Base-by-base conservation (phyloP, 2,329 filamentous ascomycete genomes). In the Penicillium oxalicum region DNA sequence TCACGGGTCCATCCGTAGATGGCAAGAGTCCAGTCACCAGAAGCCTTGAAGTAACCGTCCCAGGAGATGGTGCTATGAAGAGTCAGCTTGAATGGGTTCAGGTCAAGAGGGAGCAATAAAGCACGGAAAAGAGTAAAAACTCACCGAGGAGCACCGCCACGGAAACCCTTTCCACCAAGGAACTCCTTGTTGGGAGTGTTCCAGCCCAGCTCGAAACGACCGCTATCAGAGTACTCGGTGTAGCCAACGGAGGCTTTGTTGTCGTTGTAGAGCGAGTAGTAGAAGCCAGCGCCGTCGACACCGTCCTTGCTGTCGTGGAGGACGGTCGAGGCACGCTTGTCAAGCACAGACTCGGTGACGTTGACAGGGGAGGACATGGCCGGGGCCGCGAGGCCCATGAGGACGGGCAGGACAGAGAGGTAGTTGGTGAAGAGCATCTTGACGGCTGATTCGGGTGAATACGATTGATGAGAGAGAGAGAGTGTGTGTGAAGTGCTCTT, bases 201-300 rank as follows among this genome's bases (percentile, higher is more conserved):
- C 41, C 41, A 44, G 12, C 41, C 29, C 7, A 44, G 4, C 25
- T 44, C 9, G 41, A 44, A 44, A 18, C 25, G 18, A 13, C 41
- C 41, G 34, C 41, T 44, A n/a, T 44, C 28, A 2, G 41, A 9
- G 9, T n/a, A 44, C 12, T 44, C 41, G 18, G 41, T 44, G 29
- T 44, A 44, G 9, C 41, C 41, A 18, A 32, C 29, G 11, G 29
- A 25, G 13, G 29, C 41, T 9, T 27, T 27, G 29, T 44, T 44
- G 41, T 35, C 41, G 25, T 44, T 44, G 41, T 44, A 44, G 25
- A 44, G 28, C 4, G 41, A 44, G 41, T 34, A 44, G 26, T 44
- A 44, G 25, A 44, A 44, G 5, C 41, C 41, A 11, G 41, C 41
- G 7, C 18, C n/a, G 33, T 44, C 11, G 9, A 44, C 25, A 32